Evolutionary conservation across 1,284 basidiomycete species (phyloP), one percentile per base, ranked within the genome.

Genomic region (Malassezia furfur): DNA sequence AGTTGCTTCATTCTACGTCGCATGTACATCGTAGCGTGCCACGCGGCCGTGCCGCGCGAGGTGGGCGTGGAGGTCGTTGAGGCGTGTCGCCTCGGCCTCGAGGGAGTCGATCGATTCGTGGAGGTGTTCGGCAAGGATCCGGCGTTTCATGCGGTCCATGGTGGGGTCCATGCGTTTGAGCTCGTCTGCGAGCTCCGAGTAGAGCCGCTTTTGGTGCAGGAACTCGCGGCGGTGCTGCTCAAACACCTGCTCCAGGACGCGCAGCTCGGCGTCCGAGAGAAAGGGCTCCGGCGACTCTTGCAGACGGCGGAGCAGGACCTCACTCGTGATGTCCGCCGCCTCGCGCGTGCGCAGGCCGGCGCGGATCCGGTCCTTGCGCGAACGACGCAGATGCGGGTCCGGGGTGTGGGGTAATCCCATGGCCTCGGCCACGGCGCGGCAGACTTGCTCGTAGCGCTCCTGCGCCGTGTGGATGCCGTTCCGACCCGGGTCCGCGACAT

Each of bases 161-260:
- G 21, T 25, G 2, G 70, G 70, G 38, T 59, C 52, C 40, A 74
- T 51, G 19, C 41, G 25, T 49, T 74, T 74, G 19, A 72, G 54
- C 52, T 74, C 71, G 38, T 74, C 71, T 2, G 71, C 71, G 17
- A 74, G 62, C 45, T 74, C 70, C 2, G 60, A 52, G 47, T 72
- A 74, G 12, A 71, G 60, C 61, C 62, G 58, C 5, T 65, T 52
- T 31, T 67, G 65, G 47, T 72, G 71, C 15, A 67, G 15, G 40
- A 74, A 74, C 48, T 74, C 71, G 43, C 70, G 67, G 51, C 65
- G 53, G 47, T 74, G 68, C 47, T 72, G 65, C 21, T 61, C 55
- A 34, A 52, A 57, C 22, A 52, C 32, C 40, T 52, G 55, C 46
- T 57, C 55, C 30, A 57, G 46, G 44, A 52, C 21, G 22, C 50